Conservation (phyloP, 805 yeast species). For the Tetrapisispora pingtungensis region DNA sequence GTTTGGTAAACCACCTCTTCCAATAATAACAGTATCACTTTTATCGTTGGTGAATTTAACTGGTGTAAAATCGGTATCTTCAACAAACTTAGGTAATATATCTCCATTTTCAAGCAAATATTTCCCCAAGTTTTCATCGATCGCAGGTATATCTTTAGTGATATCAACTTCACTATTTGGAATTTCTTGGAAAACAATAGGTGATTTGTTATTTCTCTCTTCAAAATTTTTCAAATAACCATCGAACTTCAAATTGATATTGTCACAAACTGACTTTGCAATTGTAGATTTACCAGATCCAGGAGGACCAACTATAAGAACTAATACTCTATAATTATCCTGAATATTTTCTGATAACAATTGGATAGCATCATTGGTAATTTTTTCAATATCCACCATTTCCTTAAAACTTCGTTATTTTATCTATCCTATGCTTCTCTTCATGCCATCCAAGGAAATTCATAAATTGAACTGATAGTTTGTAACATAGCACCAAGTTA, state of each 20-base stretch:
- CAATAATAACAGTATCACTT: constrained; percentile 13
- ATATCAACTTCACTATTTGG: constrained; percentile 2
- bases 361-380: constrained; percentile 27
- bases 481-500: too few relatives aligned
- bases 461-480: too few relatives aligned
- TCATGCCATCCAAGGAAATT: too few relatives aligned
- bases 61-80: constrained; percentile 15
- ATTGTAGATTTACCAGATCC: constrained; percentile 80
- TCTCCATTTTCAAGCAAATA: constrained; percentile 9
- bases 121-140: neutral
- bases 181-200: neutral
- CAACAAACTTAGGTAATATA: constrained; percentile 14
- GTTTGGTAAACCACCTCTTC: constrained; percentile 27
- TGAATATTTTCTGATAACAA: constrained; percentile 19
- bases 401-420: too few relatives aligned
- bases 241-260: constrained; percentile 29
- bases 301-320: constrained; percentile 66
- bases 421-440: too few relatives aligned
- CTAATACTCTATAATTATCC: constrained; percentile 37
- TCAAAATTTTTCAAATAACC: constrained; percentile 4
- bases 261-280: constrained; percentile 37
- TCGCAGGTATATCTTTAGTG: neutral
- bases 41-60: constrained; percentile 13
- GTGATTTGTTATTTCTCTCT: neutral
- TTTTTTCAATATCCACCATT: constrained; percentile 24